These are phyloP conservation scores for Lanmaoa rubissima DNA, from an alignment of 768 basidiomycete genomes.

Conservation along the genomic window DNA sequence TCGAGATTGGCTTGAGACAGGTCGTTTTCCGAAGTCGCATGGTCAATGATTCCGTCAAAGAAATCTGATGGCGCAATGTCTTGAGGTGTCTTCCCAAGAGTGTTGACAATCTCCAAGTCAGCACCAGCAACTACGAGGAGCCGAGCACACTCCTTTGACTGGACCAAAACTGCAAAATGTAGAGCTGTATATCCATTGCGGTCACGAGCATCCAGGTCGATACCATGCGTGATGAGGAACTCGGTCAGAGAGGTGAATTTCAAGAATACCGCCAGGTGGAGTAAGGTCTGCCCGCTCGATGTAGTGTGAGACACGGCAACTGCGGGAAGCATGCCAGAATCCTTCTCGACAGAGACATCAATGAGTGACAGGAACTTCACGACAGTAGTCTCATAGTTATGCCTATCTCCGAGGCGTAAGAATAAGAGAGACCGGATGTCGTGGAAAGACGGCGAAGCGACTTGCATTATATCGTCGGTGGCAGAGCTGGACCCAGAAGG, in stretches of 20 bases:
- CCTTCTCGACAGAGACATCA: slow-evolving; percentile 55
- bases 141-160: slow-evolving; percentile 59
- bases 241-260: slow-evolving; percentile 67
- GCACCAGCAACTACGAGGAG: slow-evolving; percentile 80
- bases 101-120: slow-evolving; percentile 71
- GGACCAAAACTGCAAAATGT: slow-evolving; percentile 75
- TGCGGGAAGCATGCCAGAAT: slow-evolving; percentile 40
- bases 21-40: slow-evolving; percentile 19
- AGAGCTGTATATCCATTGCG: slow-evolving; percentile 88
- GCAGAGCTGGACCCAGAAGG: slow-evolving; percentile 33
- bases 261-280: slow-evolving; percentile 84
- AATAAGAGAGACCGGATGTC: slow-evolving; percentile 60
- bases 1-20: slow-evolving; percentile 22
- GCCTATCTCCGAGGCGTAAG: slow-evolving; percentile 49
- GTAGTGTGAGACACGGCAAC: slow-evolving; percentile 71
- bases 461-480: slow-evolving; percentile 51
- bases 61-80: slow-evolving; percentile 52
- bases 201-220: slow-evolving; percentile 83
- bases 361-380: slow-evolving; percentile 79
- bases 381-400: slow-evolving; percentile 72
- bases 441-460: slow-evolving; percentile 43
- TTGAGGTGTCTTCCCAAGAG: slow-evolving; percentile 63
- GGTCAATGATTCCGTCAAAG: slow-evolving; percentile 39
- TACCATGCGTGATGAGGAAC: slow-evolving; percentile 69
- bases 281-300: slow-evolving; percentile 75